Conservation (phyloP, 2,329 filamentous ascomycete species). For the Sporothrix mexicana region DNA sequence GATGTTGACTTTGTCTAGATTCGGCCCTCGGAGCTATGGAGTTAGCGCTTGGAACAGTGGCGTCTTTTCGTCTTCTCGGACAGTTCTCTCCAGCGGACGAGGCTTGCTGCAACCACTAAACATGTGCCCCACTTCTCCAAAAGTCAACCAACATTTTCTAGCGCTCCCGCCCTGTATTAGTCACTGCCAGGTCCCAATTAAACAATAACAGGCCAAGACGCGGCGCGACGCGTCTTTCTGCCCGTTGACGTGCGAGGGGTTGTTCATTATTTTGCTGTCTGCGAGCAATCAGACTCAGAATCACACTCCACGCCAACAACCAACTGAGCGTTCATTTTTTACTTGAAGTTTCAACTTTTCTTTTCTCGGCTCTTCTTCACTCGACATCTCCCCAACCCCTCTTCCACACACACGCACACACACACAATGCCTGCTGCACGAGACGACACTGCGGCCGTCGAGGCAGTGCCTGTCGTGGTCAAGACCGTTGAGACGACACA, state of each 20-base stretch:
- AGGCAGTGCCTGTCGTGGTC: background rate
- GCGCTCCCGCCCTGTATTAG: background rate
- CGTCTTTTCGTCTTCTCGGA: too few species aligned
- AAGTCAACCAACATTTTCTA: background rate
- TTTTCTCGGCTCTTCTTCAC: background rate
- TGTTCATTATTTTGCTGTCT: background rate
- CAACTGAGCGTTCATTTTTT: background rate
- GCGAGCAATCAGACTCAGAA: background rate
- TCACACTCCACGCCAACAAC: background rate
- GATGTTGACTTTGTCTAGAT: background rate
- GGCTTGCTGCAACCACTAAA: background rate
- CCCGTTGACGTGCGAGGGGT: conserved; percentile 24
- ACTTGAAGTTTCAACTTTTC: background rate
- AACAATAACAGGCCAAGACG: conserved; percentile 12
- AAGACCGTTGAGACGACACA: conserved; percentile 10
- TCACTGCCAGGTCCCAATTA: conserved; percentile 14
- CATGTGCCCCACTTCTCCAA: background rate
- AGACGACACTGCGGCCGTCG: conserved; percentile 16
- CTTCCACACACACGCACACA: conserved; percentile 6
- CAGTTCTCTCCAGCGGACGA: background rate
- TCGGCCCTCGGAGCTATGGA: conserved; percentile 21
- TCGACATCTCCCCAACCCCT: background rate
- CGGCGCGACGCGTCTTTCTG: conserved; percentile 31
- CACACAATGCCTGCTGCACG: conserved; percentile 32
- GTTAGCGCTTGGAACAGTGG: too few species aligned